Base-by-base conservation (phyloP, 306 rosid species). In the Prunus kanzakura region DNA sequence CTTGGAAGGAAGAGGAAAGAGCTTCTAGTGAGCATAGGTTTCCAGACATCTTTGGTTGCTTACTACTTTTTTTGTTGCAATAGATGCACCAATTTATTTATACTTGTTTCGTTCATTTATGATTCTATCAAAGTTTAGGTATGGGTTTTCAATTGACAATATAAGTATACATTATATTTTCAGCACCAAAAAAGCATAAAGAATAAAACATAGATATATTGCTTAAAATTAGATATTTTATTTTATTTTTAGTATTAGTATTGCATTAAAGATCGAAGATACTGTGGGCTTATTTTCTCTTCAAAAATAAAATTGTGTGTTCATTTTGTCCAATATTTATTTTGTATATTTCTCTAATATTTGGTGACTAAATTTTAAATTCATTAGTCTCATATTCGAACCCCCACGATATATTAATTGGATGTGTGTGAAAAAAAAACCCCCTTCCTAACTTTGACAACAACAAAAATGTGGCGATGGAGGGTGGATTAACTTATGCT, bases 11-110 rank as follows among this genome's bases (percentile, higher is more conserved):
- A 49, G 64, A 72, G n/a, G 49, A 73, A 41, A 64, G 57, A 15
- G 54, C 9, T 41, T 54, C 73, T 35, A 58, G 72, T n/a, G 62
- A 50, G 66, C 54, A 66, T 9, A 27, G 13, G 11, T 60, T 57
- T 22, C 62, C 41, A 60, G 67, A 35, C 85, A 77, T 76, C 14
- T 22, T 54, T 54, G 55, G 38, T 74, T 73, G 57, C 56, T 35
- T 11, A 25, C 29, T 52, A 30, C 49, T 13, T 54, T 18, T 64
- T 64, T 64, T 61, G 5, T 32, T 14, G 57, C 8, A 46, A 27
- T 12, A 15, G 69, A 25, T 27, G 68, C n/a, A 14, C 15, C 58
- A 60, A 18, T 20, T 16, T 60, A 72, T 57, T 20, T 61, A 61
- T 60, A 73, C 29, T 30, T 12, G 11, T 11, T 27, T 1, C 46